Base-by-base conservation (phyloP, 2,329 filamentous ascomycete genomes). In the Penicillium fuscoglaucum region DNA sequence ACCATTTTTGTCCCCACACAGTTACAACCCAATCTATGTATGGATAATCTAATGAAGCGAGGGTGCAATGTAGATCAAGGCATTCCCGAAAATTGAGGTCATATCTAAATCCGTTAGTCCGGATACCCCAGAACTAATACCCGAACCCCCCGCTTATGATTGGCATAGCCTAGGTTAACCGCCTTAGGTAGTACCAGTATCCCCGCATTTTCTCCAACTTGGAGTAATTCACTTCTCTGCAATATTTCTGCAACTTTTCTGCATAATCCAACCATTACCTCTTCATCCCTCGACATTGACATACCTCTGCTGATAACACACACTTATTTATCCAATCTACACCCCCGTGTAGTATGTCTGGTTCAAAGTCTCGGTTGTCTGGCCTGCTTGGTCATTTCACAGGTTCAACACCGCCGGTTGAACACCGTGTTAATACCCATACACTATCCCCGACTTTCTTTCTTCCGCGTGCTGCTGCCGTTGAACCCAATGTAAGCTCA, bases 401-500 rank as follows among this genome's bases (percentile, higher is more conserved):
- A 28, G 51, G 57, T 37, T 61, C 63, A 28, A 60, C 61, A 17
- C 54, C 60, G 17, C 55, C 67, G 4, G 58, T 66, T 44, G 66
- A 73, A 55, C 72, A 72, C 48, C 75, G 70, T 52, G 72, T 76
- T 55, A 79, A 76, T 52, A 66, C 78, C 64, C 72, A 79, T 75
- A 86, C 88, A 17, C 85, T 98, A 31, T 93, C 91, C 1, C 93
- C 93, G 0, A 96, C 93, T 3, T 88, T 87, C 74, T 97, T 96
- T 73, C 80, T 96, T 24, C 89, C 90, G 64, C 88, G 93, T 53
- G 92, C 93, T 19, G 93, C 93, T 7, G 82, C 85, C 46, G 95
- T 98, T 69, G 93, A 97, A 76, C 93, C 93, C 6, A 81, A 93
- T 70, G 84, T 85, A 68, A 64, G 78, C n/a, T 24, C 19, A 9